These are phyloP conservation scores for Vigna angularis DNA, from an alignment of 306 rosid genomes.

Conservation along the genomic window DNA sequence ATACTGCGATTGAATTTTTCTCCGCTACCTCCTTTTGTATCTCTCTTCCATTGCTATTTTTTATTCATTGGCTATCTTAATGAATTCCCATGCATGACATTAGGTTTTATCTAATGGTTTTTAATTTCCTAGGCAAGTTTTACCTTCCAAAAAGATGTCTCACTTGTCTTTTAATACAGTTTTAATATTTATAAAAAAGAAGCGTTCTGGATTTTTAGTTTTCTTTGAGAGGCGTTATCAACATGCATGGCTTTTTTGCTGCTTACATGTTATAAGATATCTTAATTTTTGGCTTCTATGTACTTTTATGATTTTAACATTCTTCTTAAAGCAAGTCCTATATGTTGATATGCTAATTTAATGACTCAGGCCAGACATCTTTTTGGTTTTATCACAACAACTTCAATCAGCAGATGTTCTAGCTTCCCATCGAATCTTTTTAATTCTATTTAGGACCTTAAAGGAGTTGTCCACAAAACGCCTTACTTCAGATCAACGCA, in stretches of 20 bases:
- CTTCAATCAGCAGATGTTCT: slow-evolving; percentile 87
- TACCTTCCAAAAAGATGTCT: not conserved
- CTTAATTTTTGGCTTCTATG: slow-evolving; percentile 24
- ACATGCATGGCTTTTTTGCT: slow-evolving; percentile 17
- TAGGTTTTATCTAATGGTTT: slow-evolving; percentile 16
- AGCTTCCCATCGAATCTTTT: slow-evolving; percentile 83
- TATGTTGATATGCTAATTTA: slow-evolving; percentile 51
- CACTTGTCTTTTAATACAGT: slow-evolving; percentile 10
- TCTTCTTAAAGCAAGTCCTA: slow-evolving; percentile 41
- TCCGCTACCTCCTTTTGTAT: not conserved
- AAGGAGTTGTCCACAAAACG: slow-evolving; percentile 94
- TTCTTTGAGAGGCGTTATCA: slow-evolving; percentile 33
- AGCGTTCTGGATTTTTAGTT: slow-evolving; percentile 4
- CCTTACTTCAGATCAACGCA: slow-evolving; percentile 81
- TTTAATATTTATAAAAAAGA: not conserved
- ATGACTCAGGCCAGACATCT: slow-evolving; percentile 93
- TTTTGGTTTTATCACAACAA: slow-evolving; percentile 79
- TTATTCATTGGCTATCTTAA: slow-evolving; percentile 8
- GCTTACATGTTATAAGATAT: slow-evolving; percentile 17
- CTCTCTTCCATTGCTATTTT: not conserved
- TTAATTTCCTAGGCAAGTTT: slow-evolving; percentile 1
- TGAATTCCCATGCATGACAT: not conserved
- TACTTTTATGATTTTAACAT: slow-evolving; percentile 34
- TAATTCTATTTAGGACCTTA: slow-evolving; percentile 81
- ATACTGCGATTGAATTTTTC: slow-evolving; percentile 31